Conservation (phyloP, 495 filamentous ascomycete genomes). For the Aspergillus baeticus region DNA sequence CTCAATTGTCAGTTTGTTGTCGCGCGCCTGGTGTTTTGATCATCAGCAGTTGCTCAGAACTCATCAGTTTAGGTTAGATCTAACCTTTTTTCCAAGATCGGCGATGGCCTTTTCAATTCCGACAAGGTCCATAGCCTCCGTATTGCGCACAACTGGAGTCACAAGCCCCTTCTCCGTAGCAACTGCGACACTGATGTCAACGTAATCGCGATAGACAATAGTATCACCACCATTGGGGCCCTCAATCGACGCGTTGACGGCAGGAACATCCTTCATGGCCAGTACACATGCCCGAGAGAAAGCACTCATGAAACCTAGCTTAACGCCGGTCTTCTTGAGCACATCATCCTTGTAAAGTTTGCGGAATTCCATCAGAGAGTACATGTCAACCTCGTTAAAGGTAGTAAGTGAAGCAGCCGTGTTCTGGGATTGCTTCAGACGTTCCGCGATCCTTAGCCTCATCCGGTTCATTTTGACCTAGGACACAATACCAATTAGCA, state of each 20-base stretch:
- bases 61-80: neutral
- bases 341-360: constrained; percentile 96
- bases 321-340: constrained; percentile 93
- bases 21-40: constrained; percentile 69
- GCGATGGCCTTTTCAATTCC: constrained; percentile 91
- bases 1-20: constrained; percentile 96
- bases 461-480: constrained; percentile 99
- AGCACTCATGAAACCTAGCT: constrained; percentile 98
- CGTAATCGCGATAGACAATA: constrained; percentile 96
- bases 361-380: constrained; percentile 92
- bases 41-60: neutral
- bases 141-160: constrained; percentile 93
- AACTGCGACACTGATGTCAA: constrained; percentile 96
- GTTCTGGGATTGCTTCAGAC: constrained; percentile 98
- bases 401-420: constrained; percentile 96
- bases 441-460: constrained; percentile 94
- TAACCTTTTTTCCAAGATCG: constrained; percentile 90
- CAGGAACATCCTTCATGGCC: constrained; percentile 91
- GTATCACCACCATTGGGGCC: constrained; percentile 93
- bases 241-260: constrained; percentile 98
- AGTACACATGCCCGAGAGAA: constrained; percentile 90
- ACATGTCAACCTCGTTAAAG: constrained; percentile 99
- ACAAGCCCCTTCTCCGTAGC: constrained; percentile 97
- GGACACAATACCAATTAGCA: neutral
- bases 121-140: constrained; percentile 81